Evolutionary conservation across 176 grass and related monocot species (phyloP), one percentile per base, ranked within the genome.

Genomic region (Rhynchospora breviuscula): DNA sequence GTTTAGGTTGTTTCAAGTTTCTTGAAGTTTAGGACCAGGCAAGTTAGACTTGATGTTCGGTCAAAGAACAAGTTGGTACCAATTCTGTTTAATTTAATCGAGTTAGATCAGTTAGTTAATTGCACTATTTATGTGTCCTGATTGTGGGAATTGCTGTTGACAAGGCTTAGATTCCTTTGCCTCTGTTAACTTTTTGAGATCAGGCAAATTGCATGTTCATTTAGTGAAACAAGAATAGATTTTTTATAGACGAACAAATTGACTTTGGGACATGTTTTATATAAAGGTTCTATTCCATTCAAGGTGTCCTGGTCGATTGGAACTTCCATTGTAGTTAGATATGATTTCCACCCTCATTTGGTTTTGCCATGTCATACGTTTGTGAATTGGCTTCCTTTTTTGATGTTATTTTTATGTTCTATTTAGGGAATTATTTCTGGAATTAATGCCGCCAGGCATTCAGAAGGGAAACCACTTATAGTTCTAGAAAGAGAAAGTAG

Each of bases 401-500:
- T 81, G 9, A 69, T 57, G 13, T 25, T 83, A 15, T 26, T 48
- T 67, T 63, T 29, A 52, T 85, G 64, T 84, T 15, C 19, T 51
- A 52, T 75, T 75, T 75, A 99, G 93, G 96, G 93, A 83, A 88
- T 99, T 83, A 78, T 93, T 85, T 95, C 96, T 64, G 93, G 96
- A 83, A 93, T 99, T 80, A 99, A 99, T 89, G 93, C 89, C 77
- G 93, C 93, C 77, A 99, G 93, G 44, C 96, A 95, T 99, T 91
- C 96, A 85, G 85, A 89, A 89, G 85, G 93, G 68, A 99, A 93
- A 49, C 78, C 96, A 47, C 63, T 93, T 65, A 88, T 99, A 19
- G 81, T 99, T 90, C 93, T 99, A 88, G 96, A 99, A 85, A 99
- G 96, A 78, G 96, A 95, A 88, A 99, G 93, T 87, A 93, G 96